Evolutionary conservation across 148 eudicot genomes (phyloP), one percentile per base, ranked within the genome.

Genomic region (Drosera capensis): DNA sequence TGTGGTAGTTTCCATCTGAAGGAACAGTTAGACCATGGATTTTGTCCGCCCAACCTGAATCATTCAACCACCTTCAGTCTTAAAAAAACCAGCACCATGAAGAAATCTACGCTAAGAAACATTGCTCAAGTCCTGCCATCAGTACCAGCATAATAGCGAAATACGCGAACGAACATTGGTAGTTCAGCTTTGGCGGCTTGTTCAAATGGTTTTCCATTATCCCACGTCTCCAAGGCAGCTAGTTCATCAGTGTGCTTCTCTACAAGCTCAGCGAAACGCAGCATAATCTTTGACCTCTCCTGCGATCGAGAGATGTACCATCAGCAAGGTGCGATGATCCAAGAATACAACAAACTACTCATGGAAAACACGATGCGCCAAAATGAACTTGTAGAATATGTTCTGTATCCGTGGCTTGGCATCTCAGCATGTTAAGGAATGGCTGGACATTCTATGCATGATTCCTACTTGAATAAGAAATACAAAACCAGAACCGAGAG

Each of bases 41-140:
- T 59, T 80, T 80, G 58, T 80, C 90, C 0, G 90, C 78, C 90
- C 90, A 80, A 34, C 90, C 90, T 80, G 47, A 63, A 55, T 40
- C 11, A 40, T 48, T 8, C 14, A 31, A 39, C 8, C 14, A 19
- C 23, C 22, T n/a, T n/a, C n/a, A n/a, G n/a, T n/a, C n/a, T n/a
- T n/a, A n/a, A n/a, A n/a, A n/a, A n/a, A n/a, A n/a, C n/a, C n/a
- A n/a, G n/a, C n/a, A n/a, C n/a, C n/a, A n/a, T n/a, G n/a, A n/a
- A n/a, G n/a, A n/a, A n/a, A n/a, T n/a, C n/a, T n/a, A n/a, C n/a
- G n/a, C n/a, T n/a, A n/a, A n/a, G n/a, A n/a, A n/a, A n/a, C n/a
- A n/a, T n/a, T n/a, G n/a, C 11, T 13, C 14, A 11, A 34, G 38
- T 34, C 14, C 38, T 1, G 38, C 14, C 14, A 15, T 15, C 11